These are phyloP conservation scores for Alternaria infectoria DNA, from an alignment of 2,329 filamentous ascomycete genomes.

Conservation along the genomic window DNA sequence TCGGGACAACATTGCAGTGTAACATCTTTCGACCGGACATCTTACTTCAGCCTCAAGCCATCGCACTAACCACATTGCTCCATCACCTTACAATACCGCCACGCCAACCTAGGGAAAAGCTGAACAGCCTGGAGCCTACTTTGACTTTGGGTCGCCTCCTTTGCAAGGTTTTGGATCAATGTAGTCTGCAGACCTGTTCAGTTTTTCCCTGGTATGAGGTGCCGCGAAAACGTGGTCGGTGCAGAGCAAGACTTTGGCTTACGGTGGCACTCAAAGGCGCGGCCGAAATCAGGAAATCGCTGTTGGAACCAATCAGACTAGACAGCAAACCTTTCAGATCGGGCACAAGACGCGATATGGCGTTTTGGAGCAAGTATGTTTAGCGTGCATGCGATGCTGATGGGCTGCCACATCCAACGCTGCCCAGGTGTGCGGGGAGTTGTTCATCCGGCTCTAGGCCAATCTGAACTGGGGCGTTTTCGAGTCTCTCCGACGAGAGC, in stretches of 20 bases:
- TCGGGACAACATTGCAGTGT: background rate
- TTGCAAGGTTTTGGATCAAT: too few relatives aligned
- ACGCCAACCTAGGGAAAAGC: too few relatives aligned
- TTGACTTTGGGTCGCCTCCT: too few relatives aligned
- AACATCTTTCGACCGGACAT: background rate
- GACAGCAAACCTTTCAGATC: background rate
- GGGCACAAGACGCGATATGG: background rate
- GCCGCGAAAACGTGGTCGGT: background rate
- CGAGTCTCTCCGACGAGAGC: background rate
- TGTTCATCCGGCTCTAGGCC: conserved; percentile 1
- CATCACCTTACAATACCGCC: background rate
- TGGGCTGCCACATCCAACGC: background rate
- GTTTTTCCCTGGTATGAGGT: too few relatives aligned
- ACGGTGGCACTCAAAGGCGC: background rate
- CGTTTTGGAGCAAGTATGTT: background rate
- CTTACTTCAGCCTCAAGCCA: background rate
- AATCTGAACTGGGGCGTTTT: background rate
- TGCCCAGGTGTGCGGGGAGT: conserved; percentile 4
- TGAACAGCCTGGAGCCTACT: too few relatives aligned
- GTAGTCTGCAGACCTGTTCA: too few relatives aligned
- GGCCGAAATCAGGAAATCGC: background rate
- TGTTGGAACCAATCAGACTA: background rate
- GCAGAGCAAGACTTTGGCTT: background rate
- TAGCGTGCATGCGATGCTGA: background rate
- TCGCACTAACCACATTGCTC: background rate